Percentiles rank a stretch among this genome's conserved stretches.
Evolutionary conservation across 306 rosid species (phyloP).

Genomic region (Parietaria judaica): DNA sequence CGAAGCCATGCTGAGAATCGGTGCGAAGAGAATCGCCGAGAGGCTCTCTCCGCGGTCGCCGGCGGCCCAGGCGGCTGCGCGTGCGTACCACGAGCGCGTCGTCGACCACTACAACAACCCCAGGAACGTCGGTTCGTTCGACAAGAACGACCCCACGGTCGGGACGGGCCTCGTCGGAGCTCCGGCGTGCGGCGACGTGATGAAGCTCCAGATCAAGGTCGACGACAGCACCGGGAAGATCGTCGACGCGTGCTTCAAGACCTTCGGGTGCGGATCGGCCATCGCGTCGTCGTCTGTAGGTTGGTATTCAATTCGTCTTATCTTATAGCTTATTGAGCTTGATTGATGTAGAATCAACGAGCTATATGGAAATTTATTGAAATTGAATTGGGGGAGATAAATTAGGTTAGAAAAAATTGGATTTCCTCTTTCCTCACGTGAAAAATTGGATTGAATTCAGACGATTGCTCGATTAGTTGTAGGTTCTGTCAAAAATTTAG

Average conservation of each 20-base stretch:
- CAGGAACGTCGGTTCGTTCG: constrained; percentile 74
- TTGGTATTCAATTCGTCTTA: constrained; percentile 12
- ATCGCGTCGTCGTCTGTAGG: constrained; percentile 92
- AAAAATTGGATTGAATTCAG: too few species aligned
- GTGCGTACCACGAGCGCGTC: constrained; percentile 74
- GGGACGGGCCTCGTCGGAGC: constrained; percentile 92
- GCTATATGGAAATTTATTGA: not conserved
- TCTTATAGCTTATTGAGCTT: not conserved
- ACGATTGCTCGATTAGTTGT: too few species aligned
- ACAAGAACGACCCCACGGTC: constrained; percentile 64
- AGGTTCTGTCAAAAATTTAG: too few species aligned
- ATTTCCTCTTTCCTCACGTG: too few species aligned
- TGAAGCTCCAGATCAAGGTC: constrained; percentile 90
- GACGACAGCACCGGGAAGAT: constrained; percentile 70
- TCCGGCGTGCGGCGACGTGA: constrained; percentile 87
- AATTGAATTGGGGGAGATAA: not conserved
- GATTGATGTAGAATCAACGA: not conserved
- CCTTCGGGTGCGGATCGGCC: constrained; percentile 90
- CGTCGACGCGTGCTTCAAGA: constrained; percentile 81
- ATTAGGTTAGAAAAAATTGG: not conserved
- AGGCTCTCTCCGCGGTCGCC: constrained; percentile 28
- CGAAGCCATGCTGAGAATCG: constrained; percentile 42
- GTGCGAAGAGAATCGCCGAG: constrained; percentile 39
- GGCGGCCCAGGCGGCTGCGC: constrained; percentile 34
- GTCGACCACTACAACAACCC: constrained; percentile 87